Conservation (phyloP, 2,329 filamentous ascomycete species). For the Clarireedia paspali region DNA sequence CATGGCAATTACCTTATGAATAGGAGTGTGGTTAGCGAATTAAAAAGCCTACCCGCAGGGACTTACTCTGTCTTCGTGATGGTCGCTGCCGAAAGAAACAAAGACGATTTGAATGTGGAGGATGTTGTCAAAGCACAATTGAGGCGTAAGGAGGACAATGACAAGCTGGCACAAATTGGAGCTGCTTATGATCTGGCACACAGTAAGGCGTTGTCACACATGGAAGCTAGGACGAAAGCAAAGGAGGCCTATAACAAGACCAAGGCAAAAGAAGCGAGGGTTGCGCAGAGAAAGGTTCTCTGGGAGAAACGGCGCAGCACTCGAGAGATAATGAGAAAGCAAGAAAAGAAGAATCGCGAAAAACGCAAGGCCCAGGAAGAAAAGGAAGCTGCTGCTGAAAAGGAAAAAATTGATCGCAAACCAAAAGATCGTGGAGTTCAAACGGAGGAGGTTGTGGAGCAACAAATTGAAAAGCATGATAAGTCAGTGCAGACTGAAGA, state of each 20-base stretch:
- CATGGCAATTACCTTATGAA: conserved; percentile 52
- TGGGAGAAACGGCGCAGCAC: conserved; percentile 41
- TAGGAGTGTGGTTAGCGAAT: conserved; percentile 50
- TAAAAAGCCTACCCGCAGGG: conserved; percentile 46
- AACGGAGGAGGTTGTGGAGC: conserved; percentile 18
- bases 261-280: conserved; percentile 33
- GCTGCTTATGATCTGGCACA: conserved; percentile 53
- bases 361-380: conserved; percentile 32
- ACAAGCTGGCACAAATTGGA: conserved; percentile 51
- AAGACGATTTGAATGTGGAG: conserved; percentile 39
- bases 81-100: conserved; percentile 43
- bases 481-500: conserved; percentile 24
- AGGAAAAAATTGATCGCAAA: conserved; percentile 31
- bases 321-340: conserved; percentile 32
- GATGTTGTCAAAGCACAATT: conserved; percentile 48
- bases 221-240: conserved; percentile 43
- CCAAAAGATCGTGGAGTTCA: conserved; percentile 22
- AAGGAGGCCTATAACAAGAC: conserved; percentile 18
- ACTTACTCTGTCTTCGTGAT: conserved; percentile 50
- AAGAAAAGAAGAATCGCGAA: conserved; percentile 34
- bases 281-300: conserved; percentile 38
- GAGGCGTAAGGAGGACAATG: conserved; percentile 41
- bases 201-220: conserved; percentile 45
- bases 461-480: conserved; percentile 13
- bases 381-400: conserved; percentile 36